phyloP scores from a whole-genome alignment of 495 filamentous ascomycete genomes.

The Trichodelitschia bisporula region DNA sequence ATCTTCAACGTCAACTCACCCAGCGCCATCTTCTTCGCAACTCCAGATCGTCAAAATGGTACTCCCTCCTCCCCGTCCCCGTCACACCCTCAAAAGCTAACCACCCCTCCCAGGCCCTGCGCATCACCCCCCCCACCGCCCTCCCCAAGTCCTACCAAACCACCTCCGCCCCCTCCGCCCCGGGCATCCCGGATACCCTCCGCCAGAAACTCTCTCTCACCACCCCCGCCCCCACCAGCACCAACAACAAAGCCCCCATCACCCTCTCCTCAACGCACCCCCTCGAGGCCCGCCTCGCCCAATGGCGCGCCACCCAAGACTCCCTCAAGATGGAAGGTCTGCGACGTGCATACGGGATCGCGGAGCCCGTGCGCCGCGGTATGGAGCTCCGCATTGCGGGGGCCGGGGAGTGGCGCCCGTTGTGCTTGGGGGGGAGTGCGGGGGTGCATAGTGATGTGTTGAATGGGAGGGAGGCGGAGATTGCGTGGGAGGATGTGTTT shows the following conservation, averaged over 20 bases:
- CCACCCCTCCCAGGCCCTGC: slow-evolving; percentile 57
- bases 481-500: slow-evolving; percentile 86
- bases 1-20: no score
- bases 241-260: slow-evolving; percentile 13
- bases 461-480: slow-evolving; percentile 43
- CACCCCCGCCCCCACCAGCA: slow-evolving; percentile 14
- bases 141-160: slow-evolving; percentile 22
- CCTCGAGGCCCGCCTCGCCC: slow-evolving; percentile 64
- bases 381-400: slow-evolving; percentile 83
- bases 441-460: slow-evolving; percentile 45
- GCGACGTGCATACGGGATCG: slow-evolving; percentile 67
- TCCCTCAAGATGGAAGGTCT: slow-evolving; percentile 64
- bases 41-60: no score
- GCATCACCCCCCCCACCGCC: slow-evolving; percentile 44
- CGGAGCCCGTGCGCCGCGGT: slow-evolving; percentile 75
- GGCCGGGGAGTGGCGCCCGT: slow-evolving; percentile 28
- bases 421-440: slow-evolving; percentile 16
- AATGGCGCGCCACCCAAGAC: slow-evolving; percentile 72
- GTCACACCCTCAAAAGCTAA: no score
- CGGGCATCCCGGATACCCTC: slow-evolving; percentile 77
- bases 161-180: slow-evolving; percentile 57
- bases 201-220: slow-evolving; percentile 42
- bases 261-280: slow-evolving; percentile 47
- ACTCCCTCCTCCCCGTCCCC: no score
- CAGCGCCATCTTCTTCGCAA: no score